Evolutionary conservation across 2,329 filamentous ascomycete genomes (phyloP), one percentile per base, ranked within the genome.

Genomic region (Lecanicillium sp.): DNA sequence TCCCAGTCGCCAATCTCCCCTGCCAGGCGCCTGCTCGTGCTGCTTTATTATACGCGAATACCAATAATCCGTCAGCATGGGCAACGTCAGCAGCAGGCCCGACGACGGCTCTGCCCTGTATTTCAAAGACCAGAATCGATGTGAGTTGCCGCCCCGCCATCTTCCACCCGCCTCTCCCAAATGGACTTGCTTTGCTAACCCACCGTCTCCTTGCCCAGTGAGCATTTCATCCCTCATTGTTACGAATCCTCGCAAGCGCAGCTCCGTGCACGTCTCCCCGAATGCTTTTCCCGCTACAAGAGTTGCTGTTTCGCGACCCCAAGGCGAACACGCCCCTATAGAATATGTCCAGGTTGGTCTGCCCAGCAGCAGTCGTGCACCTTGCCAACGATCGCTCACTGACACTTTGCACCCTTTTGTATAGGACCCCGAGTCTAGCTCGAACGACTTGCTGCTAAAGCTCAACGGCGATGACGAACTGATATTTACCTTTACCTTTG

Each of bases 401-500:
- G 33, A 43, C 39, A 17, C 40, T 8, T 33, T 36, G 40, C n/a
- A n/a, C n/a, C 44, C 42, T 33, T 35, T 41, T 49, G 37, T 44
- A 31, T 40, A 95, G 88, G 92, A 97, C 59, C 80, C 86, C 31
- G 90, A 96, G 44, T 56, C 68, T 40, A 61, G 68, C 38, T 56
- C 68, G 19, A 86, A 88, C 8, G 74, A 72, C 43, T 94, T 97
- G 59, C 75, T 98, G 36, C 70, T 97, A 42, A 92, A 94, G 57
- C 69, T 98, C 22, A 77, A 72, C 50, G 92, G 89, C 64, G 88
- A 94, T 50, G 92, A 97, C 50, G 92, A 98, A 49, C 79, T 98
- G 39, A 79, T 79, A 48, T 94, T 98, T 64, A 87, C 82, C 52
- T 98, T 97, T 60, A 92, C 85, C 29, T 96, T 97, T 58, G 74